Conservation (phyloP, 169 alveolate genomes). For the Plasmodium yoelii region DNA sequence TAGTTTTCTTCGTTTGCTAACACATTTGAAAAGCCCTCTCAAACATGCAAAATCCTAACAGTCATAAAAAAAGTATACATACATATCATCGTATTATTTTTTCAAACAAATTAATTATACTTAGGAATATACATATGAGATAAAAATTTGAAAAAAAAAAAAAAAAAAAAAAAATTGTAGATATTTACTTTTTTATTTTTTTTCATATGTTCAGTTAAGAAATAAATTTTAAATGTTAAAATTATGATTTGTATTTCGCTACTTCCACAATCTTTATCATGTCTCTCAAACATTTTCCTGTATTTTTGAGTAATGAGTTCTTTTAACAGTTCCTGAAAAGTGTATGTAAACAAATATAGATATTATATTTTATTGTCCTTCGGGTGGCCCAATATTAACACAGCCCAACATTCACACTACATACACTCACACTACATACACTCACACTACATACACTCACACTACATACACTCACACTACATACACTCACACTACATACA, state of each 20-base stretch:
- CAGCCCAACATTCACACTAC: too few species aligned
- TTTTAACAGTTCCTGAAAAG: conserved; percentile 44
- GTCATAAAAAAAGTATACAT: not conserved
- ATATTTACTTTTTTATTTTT: conserved; percentile 39
- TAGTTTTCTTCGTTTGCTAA: conserved; percentile 47
- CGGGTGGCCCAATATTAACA: too few species aligned
- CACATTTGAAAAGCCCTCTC: conserved; percentile 73
- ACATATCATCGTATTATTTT: too few species aligned
- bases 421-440: too few species aligned
- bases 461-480: too few species aligned
- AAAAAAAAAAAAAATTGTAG: too few species aligned
- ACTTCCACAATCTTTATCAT: conserved; percentile 73
- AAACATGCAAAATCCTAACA: conserved; percentile 67
- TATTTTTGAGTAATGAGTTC: conserved; percentile 72
- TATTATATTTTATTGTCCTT: not conserved
- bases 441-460: too few species aligned
- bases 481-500: too few species aligned
- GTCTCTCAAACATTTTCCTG: conserved; percentile 57
- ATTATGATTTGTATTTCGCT: conserved; percentile 74
- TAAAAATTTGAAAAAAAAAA: too few species aligned
- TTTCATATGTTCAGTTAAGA: conserved; percentile 71
- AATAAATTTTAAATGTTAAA: conserved; percentile 55
- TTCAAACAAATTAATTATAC: too few species aligned
- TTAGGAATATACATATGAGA: too few species aligned
- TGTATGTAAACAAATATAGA: not conserved